Conservation (phyloP, 345 rosid genomes). For the Alliaria petiolata region DNA sequence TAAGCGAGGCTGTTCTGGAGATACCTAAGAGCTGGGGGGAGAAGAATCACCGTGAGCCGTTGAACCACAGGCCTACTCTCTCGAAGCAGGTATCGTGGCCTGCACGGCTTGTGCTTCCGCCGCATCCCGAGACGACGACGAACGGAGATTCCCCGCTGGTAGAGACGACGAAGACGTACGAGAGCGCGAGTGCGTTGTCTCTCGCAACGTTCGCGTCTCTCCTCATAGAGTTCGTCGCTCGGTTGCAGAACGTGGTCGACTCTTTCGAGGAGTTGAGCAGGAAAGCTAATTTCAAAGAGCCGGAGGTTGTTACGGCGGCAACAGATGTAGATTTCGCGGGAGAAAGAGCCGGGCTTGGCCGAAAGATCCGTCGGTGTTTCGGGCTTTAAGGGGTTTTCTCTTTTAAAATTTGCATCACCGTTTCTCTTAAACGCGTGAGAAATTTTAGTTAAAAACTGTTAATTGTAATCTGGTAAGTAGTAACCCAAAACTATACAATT, state of each 20-base stretch:
- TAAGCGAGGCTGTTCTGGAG: constrained; percentile 68
- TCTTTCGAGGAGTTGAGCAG: constrained; percentile 63
- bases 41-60: constrained; percentile 28
- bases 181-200: constrained; percentile 85
- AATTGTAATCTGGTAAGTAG: constrained; percentile 8
- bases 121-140: constrained; percentile 19
- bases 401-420: too few relatives aligned
- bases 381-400: background rate
- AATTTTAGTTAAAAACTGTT: constrained; percentile 2
- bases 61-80: constrained; percentile 19
- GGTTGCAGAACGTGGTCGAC: constrained; percentile 68
- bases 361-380: constrained; percentile 35
- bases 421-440: too few relatives aligned
- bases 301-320: constrained; percentile 26
- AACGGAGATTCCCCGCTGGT: constrained; percentile 28
- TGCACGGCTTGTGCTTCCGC: constrained; percentile 34
- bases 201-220: constrained; percentile 86
- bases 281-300: constrained; percentile 69
- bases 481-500: constrained; percentile 1
- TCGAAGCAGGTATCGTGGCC: constrained; percentile 67
- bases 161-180: constrained; percentile 66
- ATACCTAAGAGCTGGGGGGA: constrained; percentile 30
- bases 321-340: constrained; percentile 17
- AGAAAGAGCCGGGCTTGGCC: constrained; percentile 39
- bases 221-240: constrained; percentile 81